Evolutionary conservation across 1,284 basidiomycete species (phyloP).

Genomic region (Moesziomyces sp.): DNA sequence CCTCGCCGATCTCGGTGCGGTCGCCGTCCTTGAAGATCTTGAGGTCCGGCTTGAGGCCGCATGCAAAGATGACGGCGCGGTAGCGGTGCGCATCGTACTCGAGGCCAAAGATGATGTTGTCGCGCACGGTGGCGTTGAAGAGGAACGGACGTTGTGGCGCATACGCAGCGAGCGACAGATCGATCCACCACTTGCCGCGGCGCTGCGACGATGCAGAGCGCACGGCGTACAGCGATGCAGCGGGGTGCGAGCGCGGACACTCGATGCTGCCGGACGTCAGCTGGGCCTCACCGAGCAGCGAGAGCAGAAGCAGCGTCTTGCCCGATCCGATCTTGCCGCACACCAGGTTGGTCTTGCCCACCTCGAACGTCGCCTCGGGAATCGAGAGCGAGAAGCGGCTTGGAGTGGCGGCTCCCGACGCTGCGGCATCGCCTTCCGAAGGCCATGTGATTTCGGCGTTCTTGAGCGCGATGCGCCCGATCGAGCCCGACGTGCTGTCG

Average conservation of each 20-base stretch:
- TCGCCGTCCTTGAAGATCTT: constrained; percentile 79
- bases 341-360: constrained; percentile 32
- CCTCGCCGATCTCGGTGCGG: constrained; percentile 74
- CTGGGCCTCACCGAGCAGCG: constrained; percentile 60
- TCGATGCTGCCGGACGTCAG: constrained; percentile 37
- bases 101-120: constrained; percentile 70
- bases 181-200: constrained; percentile 21
- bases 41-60: constrained; percentile 72
- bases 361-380: constrained; percentile 16
- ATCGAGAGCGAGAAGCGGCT: constrained; percentile 25
- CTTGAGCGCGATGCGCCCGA: constrained; percentile 9
- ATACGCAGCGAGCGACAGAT: constrained; percentile 73
- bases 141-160: constrained; percentile 90
- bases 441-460: constrained; percentile 33
- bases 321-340: constrained; percentile 65
- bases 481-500: neutral
- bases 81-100: constrained; percentile 71
- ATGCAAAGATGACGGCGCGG: constrained; percentile 55
- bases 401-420: neutral
- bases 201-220: constrained; percentile 1
- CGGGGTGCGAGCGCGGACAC: constrained; percentile 48
- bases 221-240: constrained; percentile 13
- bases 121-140: constrained; percentile 79
- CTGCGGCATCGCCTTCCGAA: constrained; percentile 2
- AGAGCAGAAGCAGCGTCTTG: constrained; percentile 60